phyloP scores from a whole-genome alignment of 352 stramenopile species.

The Pythium aristosporum region DNA sequence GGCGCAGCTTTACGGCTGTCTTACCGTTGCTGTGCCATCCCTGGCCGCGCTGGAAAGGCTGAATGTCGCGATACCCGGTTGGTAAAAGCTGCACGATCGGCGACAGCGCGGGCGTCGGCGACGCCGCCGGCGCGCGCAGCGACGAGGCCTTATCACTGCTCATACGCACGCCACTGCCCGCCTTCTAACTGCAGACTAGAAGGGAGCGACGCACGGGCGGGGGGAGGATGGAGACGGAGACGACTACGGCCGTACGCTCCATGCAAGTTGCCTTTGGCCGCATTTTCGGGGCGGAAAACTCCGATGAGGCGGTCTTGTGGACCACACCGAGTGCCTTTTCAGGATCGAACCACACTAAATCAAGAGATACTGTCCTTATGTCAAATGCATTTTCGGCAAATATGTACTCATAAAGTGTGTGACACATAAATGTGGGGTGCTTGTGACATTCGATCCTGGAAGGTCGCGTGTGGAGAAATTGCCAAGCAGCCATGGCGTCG shows the following conservation, averaged over 20 bases:
- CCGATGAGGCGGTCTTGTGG: constrained; percentile 3
- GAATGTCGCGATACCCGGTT: constrained; percentile 67
- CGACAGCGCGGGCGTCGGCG: constrained; percentile 33
- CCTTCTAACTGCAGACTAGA: background rate
- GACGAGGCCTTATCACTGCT: constrained; percentile 26
- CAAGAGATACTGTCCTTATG: background rate
- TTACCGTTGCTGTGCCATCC: constrained; percentile 66
- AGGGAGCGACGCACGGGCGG: background rate
- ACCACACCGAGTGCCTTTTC: constrained; percentile 22
- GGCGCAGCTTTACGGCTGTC: constrained; percentile 26
- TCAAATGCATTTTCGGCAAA: background rate
- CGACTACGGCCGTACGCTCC: background rate
- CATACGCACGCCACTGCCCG: background rate
- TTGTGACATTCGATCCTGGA: constrained; percentile 20
- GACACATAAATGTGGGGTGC: constrained; percentile 1
- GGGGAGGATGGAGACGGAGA: background rate
- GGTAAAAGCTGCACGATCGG: constrained; percentile 61
- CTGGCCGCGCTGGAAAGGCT: constrained; percentile 63
- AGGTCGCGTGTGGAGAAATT: constrained; percentile 16
- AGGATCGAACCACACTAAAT: constrained; percentile 7
- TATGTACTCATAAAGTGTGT: background rate
- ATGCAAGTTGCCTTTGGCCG: constrained; percentile 21
- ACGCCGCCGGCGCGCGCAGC: constrained; percentile 20
- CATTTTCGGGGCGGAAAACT: background rate
- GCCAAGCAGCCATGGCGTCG: constrained; percentile 10